Evolutionary conservation across 805 yeast genomes (phyloP).

Genomic region (Saturnispora galanensis): DNA sequence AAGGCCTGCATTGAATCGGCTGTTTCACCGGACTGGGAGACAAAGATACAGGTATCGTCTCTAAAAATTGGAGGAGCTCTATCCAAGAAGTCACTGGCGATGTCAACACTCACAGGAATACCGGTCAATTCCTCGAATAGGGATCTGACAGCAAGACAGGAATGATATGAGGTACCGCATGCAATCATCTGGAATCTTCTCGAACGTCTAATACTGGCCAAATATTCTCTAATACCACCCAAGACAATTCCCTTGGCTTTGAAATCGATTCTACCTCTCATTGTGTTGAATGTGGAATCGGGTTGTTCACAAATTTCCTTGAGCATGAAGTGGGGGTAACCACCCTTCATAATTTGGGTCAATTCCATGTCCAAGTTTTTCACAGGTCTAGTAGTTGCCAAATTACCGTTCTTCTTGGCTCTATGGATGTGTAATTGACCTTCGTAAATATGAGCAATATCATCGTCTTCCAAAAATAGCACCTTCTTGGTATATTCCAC

Average conservation of each 20-base stretch:
- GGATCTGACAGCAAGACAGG: constrained; percentile 94
- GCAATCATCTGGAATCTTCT: constrained; percentile 97
- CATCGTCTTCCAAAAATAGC: constrained; percentile 92
- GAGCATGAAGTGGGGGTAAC: constrained; percentile 94
- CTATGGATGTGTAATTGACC: constrained; percentile 99
- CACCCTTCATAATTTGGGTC: constrained; percentile 97
- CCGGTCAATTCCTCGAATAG: constrained; percentile 94
- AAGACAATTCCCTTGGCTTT: constrained; percentile 64
- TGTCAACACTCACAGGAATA: constrained; percentile 84
- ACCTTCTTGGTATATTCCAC: constrained; percentile 96
- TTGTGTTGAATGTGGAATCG: constrained; percentile 93
- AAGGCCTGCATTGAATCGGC: constrained; percentile 95
- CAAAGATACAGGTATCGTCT: constrained; percentile 95
- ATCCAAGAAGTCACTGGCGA: constrained; percentile 92
- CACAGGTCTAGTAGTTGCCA: constrained; percentile 89
- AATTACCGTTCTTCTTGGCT: constrained; percentile 78
- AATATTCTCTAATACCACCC: constrained; percentile 82
- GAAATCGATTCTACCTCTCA: constrained; percentile 98
- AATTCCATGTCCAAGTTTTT: constrained; percentile 95
- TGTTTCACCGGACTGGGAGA: constrained; percentile 98
- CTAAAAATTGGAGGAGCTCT: constrained; percentile 95
- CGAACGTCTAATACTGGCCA: constrained; percentile 85
- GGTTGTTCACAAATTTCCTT: constrained; percentile 99
- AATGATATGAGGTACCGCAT: constrained; percentile 98
- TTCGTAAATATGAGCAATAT: constrained; percentile 94